phyloP scores from a whole-genome alignment of 202 grass and related monocot species.

The Elaeis oleifera region DNA sequence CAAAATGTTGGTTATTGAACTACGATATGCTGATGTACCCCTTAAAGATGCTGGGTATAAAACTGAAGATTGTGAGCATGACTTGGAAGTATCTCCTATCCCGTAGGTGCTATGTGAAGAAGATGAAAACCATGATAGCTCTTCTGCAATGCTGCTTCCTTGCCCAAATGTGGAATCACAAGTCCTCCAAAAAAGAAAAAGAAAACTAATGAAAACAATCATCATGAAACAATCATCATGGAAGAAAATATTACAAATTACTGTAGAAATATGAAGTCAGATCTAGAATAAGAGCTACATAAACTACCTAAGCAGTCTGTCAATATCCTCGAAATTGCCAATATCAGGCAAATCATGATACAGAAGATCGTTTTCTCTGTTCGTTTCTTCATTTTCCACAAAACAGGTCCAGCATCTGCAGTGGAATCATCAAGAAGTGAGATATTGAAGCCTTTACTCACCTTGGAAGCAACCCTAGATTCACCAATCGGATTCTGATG shows the following conservation, averaged over 20 bases:
- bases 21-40: too few relatives aligned
- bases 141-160: slow-evolving; percentile 26
- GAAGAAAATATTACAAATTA: neutral
- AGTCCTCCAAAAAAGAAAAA: slow-evolving; percentile 20
- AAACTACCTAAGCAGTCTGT: slow-evolving; percentile 15
- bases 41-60: neutral
- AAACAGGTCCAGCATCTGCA: neutral
- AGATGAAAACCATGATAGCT: slow-evolving; percentile 25
- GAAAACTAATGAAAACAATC: neutral
- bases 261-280: too few relatives aligned
- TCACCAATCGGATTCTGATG: neutral
- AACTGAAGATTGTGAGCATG: neutral
- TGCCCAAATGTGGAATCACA: slow-evolving; percentile 21
- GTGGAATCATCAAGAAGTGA: slow-evolving; percentile 4
- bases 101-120: slow-evolving; percentile 12
- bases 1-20: too few relatives aligned
- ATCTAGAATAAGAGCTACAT: neutral
- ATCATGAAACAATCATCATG: neutral
- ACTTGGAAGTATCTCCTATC: slow-evolving; percentile 6
- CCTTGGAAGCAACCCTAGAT: neutral
- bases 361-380: slow-evolving; percentile 11
- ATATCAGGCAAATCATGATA: slow-evolving; percentile 16
- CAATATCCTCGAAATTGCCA: slow-evolving; percentile 17
- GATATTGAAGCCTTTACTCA: neutral
- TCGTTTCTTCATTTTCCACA: slow-evolving; percentile 11